Evolutionary conservation across 2,329 filamentous ascomycete species (phyloP).

Genomic region (Pseudopithomyces chartarum): DNA sequence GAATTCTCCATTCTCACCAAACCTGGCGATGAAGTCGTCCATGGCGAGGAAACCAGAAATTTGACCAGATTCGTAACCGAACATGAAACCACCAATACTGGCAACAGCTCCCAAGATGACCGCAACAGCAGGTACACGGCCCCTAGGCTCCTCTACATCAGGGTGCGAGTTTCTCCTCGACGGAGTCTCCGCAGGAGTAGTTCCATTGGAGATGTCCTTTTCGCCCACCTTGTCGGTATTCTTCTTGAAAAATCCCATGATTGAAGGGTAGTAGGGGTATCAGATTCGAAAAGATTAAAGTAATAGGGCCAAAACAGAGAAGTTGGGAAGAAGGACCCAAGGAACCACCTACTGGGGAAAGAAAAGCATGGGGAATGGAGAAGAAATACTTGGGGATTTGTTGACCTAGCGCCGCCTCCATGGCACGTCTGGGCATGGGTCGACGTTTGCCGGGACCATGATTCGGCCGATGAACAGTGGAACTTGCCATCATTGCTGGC

Average conservation of each 20-base stretch:
- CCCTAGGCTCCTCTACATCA: slow-evolving; percentile 20
- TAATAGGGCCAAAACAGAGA: not conserved
- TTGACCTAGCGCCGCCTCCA: not conserved
- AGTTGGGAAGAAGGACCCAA: not conserved
- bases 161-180: slow-evolving; percentile 26
- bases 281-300: not conserved
- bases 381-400: slow-evolving; percentile 4
- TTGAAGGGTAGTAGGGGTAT: not conserved
- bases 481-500: slow-evolving; percentile 5
- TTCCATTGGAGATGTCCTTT: slow-evolving; percentile 31
- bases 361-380: slow-evolving; percentile 4
- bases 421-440: slow-evolving; percentile 4
- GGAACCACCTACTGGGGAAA: not conserved
- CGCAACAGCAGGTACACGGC: slow-evolving; percentile 32
- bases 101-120: slow-evolving; percentile 37
- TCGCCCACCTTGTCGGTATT: slow-evolving; percentile 21
- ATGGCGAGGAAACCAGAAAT: slow-evolving; percentile 42
- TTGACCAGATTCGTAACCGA: slow-evolving; percentile 36
- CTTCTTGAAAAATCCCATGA: slow-evolving; percentile 31
- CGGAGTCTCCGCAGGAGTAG: slow-evolving; percentile 31
- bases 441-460: not conserved
- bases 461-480: slow-evolving; percentile 9
- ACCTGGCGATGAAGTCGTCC: slow-evolving; percentile 39
- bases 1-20: slow-evolving; percentile 40
- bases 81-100: slow-evolving; percentile 44